Evolutionary conservation across 495 filamentous ascomycete species (phyloP).

Genomic region (Annulohypoxylon moriforme): DNA sequence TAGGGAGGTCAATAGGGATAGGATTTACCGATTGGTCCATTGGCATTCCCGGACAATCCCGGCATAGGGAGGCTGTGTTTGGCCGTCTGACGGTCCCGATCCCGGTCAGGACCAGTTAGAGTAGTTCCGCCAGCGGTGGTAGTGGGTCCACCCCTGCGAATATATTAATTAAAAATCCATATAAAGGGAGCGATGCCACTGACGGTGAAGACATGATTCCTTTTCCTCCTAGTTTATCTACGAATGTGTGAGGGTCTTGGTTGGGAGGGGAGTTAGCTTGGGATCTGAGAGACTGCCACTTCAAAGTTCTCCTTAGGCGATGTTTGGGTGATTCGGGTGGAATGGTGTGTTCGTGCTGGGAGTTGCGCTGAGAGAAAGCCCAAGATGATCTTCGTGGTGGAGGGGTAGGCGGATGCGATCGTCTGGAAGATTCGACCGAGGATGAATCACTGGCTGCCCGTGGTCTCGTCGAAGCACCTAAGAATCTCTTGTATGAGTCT

Average conservation of each 20-base stretch:
- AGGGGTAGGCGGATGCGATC: constrained; percentile 33
- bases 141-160: constrained; percentile 31
- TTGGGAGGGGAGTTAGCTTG: neutral
- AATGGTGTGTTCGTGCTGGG: neutral
- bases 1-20: neutral
- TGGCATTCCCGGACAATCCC: constrained; percentile 50
- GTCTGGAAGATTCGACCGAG: neutral
- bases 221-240: neutral
- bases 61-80: constrained; percentile 49
- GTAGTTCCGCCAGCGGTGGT: constrained; percentile 31
- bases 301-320: constrained; percentile 32
- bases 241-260: constrained; percentile 11
- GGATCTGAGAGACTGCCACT: constrained; percentile 39
- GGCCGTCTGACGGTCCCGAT: constrained; percentile 14
- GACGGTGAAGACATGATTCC: constrained; percentile 49
- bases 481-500: constrained; percentile 22
- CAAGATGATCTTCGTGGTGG: constrained; percentile 36
- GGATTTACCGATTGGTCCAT: constrained; percentile 47
- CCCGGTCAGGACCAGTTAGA: constrained; percentile 20
- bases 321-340: constrained; percentile 18
- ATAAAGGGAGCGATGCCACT: constrained; percentile 8
- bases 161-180: neutral
- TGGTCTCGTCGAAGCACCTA: constrained; percentile 5
- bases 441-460: constrained; percentile 29
- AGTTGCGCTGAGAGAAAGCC: constrained; percentile 9